Conservation (phyloP, 164 flowering plant genomes). For the Aristolochia contorta region DNA sequence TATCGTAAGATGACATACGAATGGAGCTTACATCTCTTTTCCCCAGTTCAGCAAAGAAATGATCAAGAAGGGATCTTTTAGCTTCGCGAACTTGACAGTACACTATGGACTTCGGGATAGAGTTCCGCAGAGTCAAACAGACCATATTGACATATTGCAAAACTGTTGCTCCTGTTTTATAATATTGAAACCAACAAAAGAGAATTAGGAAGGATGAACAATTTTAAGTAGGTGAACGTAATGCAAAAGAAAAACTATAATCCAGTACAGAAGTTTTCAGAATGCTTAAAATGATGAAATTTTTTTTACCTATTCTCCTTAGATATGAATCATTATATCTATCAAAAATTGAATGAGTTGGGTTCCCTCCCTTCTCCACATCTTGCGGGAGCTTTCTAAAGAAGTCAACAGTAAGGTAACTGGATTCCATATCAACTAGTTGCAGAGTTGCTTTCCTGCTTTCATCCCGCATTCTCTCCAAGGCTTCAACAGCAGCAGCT, state of each 20-base stretch:
- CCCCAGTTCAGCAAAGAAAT: slow-evolving; percentile 76
- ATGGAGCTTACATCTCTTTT: slow-evolving; percentile 49
- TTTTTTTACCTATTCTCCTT: slow-evolving; percentile 59
- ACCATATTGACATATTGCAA: slow-evolving; percentile 86
- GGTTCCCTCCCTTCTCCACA: slow-evolving; percentile 93
- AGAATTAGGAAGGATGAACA: too few relatives aligned
- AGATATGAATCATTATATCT: slow-evolving; percentile 88
- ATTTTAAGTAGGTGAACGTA: not conserved
- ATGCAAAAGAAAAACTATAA: not conserved
- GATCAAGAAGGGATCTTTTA: slow-evolving; percentile 80
- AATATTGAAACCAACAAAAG: not conserved
- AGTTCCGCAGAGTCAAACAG: slow-evolving; percentile 57
- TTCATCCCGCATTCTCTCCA: slow-evolving; percentile 79
- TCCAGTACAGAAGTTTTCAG: not conserved
- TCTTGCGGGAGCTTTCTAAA: slow-evolving; percentile 98
- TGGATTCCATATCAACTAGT: slow-evolving; percentile 87
- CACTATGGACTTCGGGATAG: slow-evolving; percentile 85
- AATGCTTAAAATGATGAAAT: not conserved
- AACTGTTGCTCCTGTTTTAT: slow-evolving; percentile 59
- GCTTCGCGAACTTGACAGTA: slow-evolving; percentile 80
- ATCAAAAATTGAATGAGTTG: slow-evolving; percentile 84
- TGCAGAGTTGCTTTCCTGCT: slow-evolving; percentile 78
- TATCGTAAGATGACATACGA: too few relatives aligned
- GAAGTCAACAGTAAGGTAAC: slow-evolving; percentile 89
- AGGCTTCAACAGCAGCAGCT: slow-evolving; percentile 67